phyloP scores from a whole-genome alignment of 2,329 filamentous ascomycete species.

The Fusarium oxysporum region DNA sequence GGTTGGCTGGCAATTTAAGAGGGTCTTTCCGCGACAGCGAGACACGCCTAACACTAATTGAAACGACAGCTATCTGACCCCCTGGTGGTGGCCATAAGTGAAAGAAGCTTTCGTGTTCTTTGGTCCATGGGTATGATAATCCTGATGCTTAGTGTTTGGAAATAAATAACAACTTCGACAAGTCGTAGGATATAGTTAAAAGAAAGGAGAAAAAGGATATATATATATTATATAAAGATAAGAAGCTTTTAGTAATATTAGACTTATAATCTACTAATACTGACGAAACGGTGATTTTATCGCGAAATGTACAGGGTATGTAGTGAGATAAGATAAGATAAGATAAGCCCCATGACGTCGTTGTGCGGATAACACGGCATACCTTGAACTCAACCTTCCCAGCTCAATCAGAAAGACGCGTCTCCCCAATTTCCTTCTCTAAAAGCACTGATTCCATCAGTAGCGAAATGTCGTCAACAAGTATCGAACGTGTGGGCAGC shows the following conservation, averaged over 20 bases:
- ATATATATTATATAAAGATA: rapidly evolving
- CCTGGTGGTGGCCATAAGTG: rapidly evolving
- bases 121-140: rapidly evolving
- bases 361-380: background rate
- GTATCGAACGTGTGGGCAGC: rapidly evolving
- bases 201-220: rapidly evolving
- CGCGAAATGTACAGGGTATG: background rate
- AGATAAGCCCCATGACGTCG: background rate
- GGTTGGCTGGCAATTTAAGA: rapidly evolving
- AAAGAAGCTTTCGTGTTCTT: too few species aligned
- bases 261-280: rapidly evolving
- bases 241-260: background rate
- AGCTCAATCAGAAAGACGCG: rapidly evolving
- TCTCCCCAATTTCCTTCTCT: rapidly evolving
- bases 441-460: rapidly evolving
- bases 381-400: background rate
- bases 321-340: background rate
- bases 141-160: rapidly evolving
- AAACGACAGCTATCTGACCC: background rate
- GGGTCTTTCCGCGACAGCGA: background rate
- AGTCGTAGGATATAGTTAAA: background rate
- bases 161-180: too few species aligned
- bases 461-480: background rate
- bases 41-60: background rate
- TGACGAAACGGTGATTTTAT: rapidly evolving